These are phyloP conservation scores for Mycena crocata DNA, from an alignment of 768 basidiomycete genomes.

Conservation along the genomic window DNA sequence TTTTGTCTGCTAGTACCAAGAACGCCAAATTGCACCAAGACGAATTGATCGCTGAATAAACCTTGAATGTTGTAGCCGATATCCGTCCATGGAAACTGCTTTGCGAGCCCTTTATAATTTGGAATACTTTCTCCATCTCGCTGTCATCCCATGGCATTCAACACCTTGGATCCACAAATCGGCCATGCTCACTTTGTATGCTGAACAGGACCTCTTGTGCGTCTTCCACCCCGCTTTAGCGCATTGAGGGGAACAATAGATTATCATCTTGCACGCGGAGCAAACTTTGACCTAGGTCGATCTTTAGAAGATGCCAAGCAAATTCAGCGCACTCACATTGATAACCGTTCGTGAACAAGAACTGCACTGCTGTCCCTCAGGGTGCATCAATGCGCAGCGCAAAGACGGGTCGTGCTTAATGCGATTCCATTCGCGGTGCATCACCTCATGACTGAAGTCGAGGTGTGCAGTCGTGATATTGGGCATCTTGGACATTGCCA, in stretches of 20 bases:
- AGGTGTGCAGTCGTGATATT: background rate
- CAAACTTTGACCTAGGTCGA: constrained; percentile 13
- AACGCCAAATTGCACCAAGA: constrained; percentile 15
- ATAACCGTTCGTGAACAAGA: background rate
- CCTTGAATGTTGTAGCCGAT: constrained; percentile 1
- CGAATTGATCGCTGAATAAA: background rate
- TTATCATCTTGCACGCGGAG: background rate
- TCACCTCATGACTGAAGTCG: background rate
- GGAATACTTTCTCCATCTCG: constrained; percentile 6
- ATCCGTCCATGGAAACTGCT: constrained; percentile 26
- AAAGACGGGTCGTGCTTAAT: constrained; percentile 3
- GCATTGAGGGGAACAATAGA: constrained; percentile 21
- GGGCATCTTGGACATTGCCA: background rate
- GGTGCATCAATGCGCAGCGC: background rate
- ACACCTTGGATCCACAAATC: background rate
- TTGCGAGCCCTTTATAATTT: background rate
- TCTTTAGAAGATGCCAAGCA: background rate
- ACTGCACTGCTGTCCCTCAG: background rate
- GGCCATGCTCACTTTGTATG: background rate
- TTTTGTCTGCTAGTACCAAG: constrained; percentile 1
- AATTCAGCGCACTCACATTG: background rate
- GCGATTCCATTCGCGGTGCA: constrained; percentile 14
- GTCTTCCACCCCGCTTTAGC: constrained; percentile 3
- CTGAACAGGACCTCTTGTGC: constrained; percentile 11
- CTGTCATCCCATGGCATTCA: background rate